phyloP scores from a whole-genome alignment of 148 eudicot species.

The Euryodendron excelsum region DNA sequence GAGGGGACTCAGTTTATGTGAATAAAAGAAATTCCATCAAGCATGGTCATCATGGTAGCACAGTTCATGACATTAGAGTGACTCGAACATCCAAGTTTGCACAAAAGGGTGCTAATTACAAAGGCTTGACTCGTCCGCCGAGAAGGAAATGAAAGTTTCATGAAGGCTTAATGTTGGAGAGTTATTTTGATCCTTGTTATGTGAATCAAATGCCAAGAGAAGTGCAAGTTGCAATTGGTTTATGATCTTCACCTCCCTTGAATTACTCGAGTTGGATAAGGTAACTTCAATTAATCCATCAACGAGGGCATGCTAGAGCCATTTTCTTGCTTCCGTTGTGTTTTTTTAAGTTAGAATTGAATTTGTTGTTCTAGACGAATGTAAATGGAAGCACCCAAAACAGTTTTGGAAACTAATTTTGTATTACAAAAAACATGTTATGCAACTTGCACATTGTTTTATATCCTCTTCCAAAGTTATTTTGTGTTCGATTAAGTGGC shows the following conservation, averaged over 20 bases:
- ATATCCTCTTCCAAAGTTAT: too few species aligned
- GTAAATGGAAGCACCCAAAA: too few species aligned
- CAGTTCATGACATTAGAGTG: constrained; percentile 20
- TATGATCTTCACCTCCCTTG: background rate
- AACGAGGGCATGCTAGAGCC: too few species aligned
- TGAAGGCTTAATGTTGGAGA: too few species aligned
- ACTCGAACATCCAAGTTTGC: constrained; percentile 30
- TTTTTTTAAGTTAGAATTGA: too few species aligned
- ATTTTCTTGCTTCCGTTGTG: too few species aligned
- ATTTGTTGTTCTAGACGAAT: too few species aligned
- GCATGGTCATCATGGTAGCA: constrained; percentile 5
- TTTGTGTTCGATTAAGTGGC: too few species aligned
- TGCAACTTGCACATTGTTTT: background rate
- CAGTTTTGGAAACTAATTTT: background rate
- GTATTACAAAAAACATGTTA: too few species aligned
- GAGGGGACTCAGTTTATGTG: constrained; percentile 10
- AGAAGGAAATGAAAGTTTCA: constrained; percentile 7
- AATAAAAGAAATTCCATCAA: constrained; percentile 11
- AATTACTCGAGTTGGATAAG: too few species aligned
- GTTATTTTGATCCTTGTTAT: too few species aligned
- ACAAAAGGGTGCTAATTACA: constrained; percentile 16
- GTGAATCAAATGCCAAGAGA: background rate
- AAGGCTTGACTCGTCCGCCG: background rate
- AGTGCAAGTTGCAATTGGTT: background rate
- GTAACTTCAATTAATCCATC: too few species aligned